phyloP scores from a whole-genome alignment of 2,329 filamentous ascomycete species.

The Chaetomium olivaceum region DNA sequence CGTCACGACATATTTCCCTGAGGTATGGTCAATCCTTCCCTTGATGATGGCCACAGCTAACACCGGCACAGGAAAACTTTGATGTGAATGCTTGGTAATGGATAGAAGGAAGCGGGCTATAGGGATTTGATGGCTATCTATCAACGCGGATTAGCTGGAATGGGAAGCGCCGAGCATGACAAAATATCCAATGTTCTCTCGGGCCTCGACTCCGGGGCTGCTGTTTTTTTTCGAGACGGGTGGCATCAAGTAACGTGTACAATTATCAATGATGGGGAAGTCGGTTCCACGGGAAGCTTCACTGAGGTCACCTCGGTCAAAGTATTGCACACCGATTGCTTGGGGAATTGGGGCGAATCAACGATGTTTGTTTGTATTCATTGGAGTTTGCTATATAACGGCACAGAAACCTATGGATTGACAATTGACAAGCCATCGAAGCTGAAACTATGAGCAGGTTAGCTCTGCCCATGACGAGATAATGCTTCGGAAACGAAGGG shows the following conservation, averaged over 20 bases:
- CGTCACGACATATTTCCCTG: slow-evolving; percentile 93
- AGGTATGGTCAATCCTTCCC: slow-evolving; percentile 53
- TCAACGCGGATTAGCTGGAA: not conserved
- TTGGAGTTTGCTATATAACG: slow-evolving; percentile 2
- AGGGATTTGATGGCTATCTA: not conserved
- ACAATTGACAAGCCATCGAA: not conserved
- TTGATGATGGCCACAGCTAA: slow-evolving; percentile 35
- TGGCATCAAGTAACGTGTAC: slow-evolving; percentile 19
- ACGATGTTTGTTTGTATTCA: not conserved
- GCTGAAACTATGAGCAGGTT: slow-evolving; percentile 21
- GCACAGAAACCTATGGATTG: not conserved
- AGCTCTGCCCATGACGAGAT: slow-evolving; percentile 17
- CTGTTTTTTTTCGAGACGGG: not conserved
- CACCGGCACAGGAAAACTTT: slow-evolving; percentile 77
- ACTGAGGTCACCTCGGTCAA: not conserved
- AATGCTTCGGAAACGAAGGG: slow-evolving; percentile 4
- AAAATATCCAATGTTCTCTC: not conserved
- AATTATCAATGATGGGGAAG: not conserved
- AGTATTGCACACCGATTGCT: not conserved
- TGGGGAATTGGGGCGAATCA: not conserved
- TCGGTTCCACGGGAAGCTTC: not conserved
- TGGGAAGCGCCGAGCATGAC: not conserved
- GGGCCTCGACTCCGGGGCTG: not conserved
- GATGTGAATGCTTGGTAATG: slow-evolving; percentile 83
- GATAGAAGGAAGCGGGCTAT: not conserved